Conservation (phyloP, 2,329 filamentous ascomycete genomes). For the Orbilia ellipsospora region DNA sequence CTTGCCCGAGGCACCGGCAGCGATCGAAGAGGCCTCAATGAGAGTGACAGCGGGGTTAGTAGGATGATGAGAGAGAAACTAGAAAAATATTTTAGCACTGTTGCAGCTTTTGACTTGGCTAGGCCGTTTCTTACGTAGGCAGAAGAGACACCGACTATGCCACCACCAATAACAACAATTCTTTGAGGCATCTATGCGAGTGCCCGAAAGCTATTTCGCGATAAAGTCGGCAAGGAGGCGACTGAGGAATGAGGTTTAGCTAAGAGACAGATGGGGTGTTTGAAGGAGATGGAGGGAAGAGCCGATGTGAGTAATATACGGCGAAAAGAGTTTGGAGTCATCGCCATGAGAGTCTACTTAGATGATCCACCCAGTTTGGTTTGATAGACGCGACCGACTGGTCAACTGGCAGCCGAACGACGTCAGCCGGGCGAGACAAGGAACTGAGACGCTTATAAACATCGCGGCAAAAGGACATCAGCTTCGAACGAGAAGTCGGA, state of each 20-base stretch:
- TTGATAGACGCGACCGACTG: no score
- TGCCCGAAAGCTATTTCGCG: background rate
- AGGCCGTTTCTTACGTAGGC: slow-evolving; percentile 39
- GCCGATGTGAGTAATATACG: background rate
- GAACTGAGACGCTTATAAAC: no score
- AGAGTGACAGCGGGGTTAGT: slow-evolving; percentile 81
- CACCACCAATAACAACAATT: slow-evolving; percentile 46
- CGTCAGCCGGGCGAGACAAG: no score
- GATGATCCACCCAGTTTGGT: no score
- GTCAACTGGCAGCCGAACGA: no score
- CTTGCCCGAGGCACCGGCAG: slow-evolving; percentile 93
- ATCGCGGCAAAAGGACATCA: no score
- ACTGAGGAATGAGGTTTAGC: no score
- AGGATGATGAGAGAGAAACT: slow-evolving; percentile 75
- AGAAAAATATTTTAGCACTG: slow-evolving; percentile 7
- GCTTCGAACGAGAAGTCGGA: no score
- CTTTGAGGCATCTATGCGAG: slow-evolving; percentile 26
- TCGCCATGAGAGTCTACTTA: no score
- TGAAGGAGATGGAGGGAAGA: background rate
- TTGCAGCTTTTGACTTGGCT: background rate
- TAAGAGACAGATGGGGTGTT: background rate
- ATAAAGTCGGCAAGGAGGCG: no score
- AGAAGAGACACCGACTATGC: slow-evolving; percentile 49
- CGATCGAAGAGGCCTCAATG: slow-evolving; percentile 85
- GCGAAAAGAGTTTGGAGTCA: background rate